A percentile compares a stretch with the other conserved stretches of the same genome.
These are phyloP conservation scores for Oryza glumipatula DNA, from an alignment of 176 grass and related monocot genomes.

Conservation along the genomic window DNA sequence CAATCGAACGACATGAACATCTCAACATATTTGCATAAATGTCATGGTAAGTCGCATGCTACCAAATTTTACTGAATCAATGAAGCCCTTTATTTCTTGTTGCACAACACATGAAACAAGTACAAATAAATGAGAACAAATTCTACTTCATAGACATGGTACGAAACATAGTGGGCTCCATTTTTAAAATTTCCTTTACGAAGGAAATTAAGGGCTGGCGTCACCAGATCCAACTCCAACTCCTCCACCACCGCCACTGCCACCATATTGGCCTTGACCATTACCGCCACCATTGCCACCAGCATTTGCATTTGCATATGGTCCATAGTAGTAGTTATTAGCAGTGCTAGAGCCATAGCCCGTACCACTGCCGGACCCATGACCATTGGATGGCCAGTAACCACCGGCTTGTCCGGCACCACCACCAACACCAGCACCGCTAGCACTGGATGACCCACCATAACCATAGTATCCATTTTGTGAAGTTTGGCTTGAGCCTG, in stretches of 20 bases:
- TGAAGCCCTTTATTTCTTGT: slow-evolving; percentile 1
- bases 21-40: too few species aligned
- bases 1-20: too few species aligned
- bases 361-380: slow-evolving; percentile 10
- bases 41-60: background rate
- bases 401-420: slow-evolving; percentile 23
- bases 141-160: background rate
- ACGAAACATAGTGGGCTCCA: background rate
- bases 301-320: background rate
- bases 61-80: background rate
- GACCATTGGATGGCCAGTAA: background rate
- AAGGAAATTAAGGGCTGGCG: background rate
- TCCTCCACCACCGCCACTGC: background rate
- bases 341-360: background rate
- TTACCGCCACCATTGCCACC: background rate
- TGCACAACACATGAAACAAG: background rate
- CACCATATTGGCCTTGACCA: background rate
- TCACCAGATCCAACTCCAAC: background rate
- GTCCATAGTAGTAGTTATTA: background rate
- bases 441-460: background rate
- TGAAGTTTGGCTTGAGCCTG: background rate
- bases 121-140: background rate
- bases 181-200: background rate
- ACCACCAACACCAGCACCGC: background rate
- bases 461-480: background rate